A percentile compares a stretch with the other conserved stretches of the same genome.
Conservation (phyloP, 1,139 yeast genomes). For the Diutina pseudorugosa region DNA sequence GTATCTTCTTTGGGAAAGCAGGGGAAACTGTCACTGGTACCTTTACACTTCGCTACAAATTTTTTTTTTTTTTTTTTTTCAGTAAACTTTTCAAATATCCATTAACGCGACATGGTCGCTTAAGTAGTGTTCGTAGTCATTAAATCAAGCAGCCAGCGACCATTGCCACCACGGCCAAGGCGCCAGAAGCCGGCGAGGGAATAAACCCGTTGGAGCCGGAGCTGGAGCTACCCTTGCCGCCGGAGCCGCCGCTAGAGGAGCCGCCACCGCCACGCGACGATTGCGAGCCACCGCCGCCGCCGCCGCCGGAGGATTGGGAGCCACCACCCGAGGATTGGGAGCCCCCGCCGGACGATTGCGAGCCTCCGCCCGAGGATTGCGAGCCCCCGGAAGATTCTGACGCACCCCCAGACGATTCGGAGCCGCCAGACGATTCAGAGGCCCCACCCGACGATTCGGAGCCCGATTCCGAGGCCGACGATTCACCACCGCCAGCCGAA, state of each 20-base stretch:
- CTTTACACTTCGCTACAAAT: no score
- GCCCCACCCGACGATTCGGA: not conserved
- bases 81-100: not conserved
- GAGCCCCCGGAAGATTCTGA: no score
- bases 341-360: not conserved
- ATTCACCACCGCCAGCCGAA: no score
- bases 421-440: not conserved
- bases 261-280: not conserved
- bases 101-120: not conserved
- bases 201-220: not conserved
- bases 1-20: no score
- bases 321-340: no score
- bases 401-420: not conserved
- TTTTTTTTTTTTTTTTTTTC: no score
- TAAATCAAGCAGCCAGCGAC: slow-evolving; percentile 1
- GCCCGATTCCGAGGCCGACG: not conserved
- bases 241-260: no score
- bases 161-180: not conserved
- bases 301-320: no score
- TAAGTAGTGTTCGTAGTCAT: not conserved
- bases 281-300: no score
- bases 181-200: not conserved
- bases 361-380: not conserved
- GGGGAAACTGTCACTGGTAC: no score
- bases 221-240: not conserved